A percentile compares a stretch with the other conserved stretches of the same genome.
Conservation (phyloP, 345 rosid genomes). For the Conringia planisiliqua region DNA sequence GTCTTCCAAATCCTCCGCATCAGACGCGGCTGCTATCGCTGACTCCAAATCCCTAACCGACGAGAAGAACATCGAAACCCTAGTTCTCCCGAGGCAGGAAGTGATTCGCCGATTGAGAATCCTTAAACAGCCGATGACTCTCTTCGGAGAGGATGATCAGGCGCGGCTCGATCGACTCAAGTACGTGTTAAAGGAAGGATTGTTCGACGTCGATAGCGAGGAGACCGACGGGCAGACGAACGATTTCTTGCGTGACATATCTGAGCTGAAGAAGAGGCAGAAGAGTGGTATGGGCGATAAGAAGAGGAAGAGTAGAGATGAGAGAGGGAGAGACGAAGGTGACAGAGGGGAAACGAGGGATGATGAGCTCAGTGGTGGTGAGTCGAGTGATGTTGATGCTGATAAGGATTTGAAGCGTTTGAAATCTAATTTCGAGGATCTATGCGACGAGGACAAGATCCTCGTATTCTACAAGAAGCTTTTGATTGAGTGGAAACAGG, state of each 20-base stretch:
- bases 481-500: conserved; percentile 95
- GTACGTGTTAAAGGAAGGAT: conserved; percentile 73
- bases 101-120: conserved; percentile 87
- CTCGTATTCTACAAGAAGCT: conserved; percentile 84
- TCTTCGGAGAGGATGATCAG: conserved; percentile 88
- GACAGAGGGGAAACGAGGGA: conserved; percentile 65
- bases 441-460: conserved; percentile 92
- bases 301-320: conserved; percentile 85
- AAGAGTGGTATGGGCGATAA: conserved; percentile 74
- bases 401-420: conserved; percentile 85
- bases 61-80: conserved; percentile 78
- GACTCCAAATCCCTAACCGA: conserved; percentile 67
- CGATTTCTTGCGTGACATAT: conserved; percentile 92
- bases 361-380: conserved; percentile 79
- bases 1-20: conserved; percentile 33
- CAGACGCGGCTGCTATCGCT: conserved; percentile 38
- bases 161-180: conserved; percentile 84
- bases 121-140: conserved; percentile 89
- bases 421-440: conserved; percentile 82
- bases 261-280: conserved; percentile 90
- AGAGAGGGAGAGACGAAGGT: conserved; percentile 66
- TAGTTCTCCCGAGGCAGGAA: conserved; percentile 78
- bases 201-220: conserved; percentile 91
- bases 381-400: conserved; percentile 79
- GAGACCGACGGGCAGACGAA: conserved; percentile 95